A percentile compares a stretch with the other conserved stretches of the same genome.
These are phyloP conservation scores for Ceratobasidium sp. DNA, from an alignment of 1,284 basidiomycete genomes.

Conservation along the genomic window DNA sequence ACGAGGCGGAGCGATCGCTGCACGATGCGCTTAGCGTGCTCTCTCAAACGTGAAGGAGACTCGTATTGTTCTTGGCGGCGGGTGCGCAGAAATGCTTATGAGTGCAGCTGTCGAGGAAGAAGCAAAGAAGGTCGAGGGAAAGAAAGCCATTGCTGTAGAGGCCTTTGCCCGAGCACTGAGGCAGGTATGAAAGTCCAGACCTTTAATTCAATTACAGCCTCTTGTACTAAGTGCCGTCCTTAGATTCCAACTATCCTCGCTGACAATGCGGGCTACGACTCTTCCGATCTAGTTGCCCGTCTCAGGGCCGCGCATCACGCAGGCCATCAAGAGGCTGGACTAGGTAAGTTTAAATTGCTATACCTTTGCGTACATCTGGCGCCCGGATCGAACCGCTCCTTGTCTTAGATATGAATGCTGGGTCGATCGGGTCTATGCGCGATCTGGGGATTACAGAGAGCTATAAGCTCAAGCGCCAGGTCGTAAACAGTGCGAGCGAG, in stretches of 20 bases:
- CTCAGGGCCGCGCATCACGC: slow-evolving; percentile 95
- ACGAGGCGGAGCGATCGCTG: slow-evolving; percentile 96
- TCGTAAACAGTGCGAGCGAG: slow-evolving; percentile 92
- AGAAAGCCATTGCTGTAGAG: slow-evolving; percentile 95
- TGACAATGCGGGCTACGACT: slow-evolving; percentile 98
- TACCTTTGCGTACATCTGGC: neutral
- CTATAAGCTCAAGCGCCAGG: slow-evolving; percentile 97
- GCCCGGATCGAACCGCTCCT: neutral
- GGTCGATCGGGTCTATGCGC: slow-evolving; percentile 86
- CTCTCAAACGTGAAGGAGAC: slow-evolving; percentile 99
- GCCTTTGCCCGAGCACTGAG: slow-evolving; percentile 88
- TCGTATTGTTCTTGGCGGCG: slow-evolving; percentile 90
- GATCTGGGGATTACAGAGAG: slow-evolving; percentile 91
- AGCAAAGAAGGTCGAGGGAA: slow-evolving; percentile 85
- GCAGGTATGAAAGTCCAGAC: slow-evolving; percentile 55
- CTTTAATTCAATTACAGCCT: neutral
- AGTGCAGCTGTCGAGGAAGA: slow-evolving; percentile 91
- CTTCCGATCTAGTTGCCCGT: slow-evolving; percentile 90
- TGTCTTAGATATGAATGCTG: slow-evolving; percentile 89
- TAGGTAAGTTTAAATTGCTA: slow-evolving; percentile 61
- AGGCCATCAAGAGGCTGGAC: slow-evolving; percentile 81
- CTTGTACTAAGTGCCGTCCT: neutral
- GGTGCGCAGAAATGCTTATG: slow-evolving; percentile 99
- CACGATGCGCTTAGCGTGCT: slow-evolving; percentile 98
- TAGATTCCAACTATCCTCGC: slow-evolving; percentile 93